These are phyloP conservation scores for Fusarium sp. DNA, from an alignment of 2,329 filamentous ascomycete genomes.

Conservation along the genomic window DNA sequence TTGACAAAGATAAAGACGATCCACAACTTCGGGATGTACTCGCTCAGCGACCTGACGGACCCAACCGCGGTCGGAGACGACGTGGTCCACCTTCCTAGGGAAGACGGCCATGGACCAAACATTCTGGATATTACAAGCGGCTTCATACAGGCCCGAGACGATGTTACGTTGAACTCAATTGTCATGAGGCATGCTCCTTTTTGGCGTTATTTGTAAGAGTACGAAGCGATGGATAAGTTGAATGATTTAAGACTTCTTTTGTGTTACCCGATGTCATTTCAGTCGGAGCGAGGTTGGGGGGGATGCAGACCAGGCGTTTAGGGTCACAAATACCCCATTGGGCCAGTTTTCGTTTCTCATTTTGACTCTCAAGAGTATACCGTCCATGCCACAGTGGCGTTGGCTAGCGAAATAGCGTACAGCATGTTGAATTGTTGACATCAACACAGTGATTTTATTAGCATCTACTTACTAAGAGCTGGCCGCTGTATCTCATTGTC, in stretches of 20 bases:
- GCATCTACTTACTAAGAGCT: not conserved
- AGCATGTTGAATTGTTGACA: conserved; percentile 20
- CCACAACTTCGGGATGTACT: conserved; percentile 84
- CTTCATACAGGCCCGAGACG: conserved; percentile 11
- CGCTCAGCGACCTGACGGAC: conserved; percentile 85
- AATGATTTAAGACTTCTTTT: conserved; percentile 6
- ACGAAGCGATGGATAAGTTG: conserved; percentile 25
- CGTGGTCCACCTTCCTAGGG: conserved; percentile 62
- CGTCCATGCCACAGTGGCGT: conserved; percentile 30
- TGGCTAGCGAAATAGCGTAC: conserved; percentile 27
- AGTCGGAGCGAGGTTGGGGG: conserved; percentile 16
- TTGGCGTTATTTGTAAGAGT: conserved; percentile 36
- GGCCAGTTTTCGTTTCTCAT: conserved; percentile 31
- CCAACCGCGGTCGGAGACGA: conserved; percentile 81
- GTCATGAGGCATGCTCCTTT: conserved; percentile 12
- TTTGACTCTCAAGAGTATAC: conserved; percentile 18
- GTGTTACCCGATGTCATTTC: conserved; percentile 5
- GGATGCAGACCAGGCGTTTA: conserved; percentile 41
- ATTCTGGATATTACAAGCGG: not conserved
- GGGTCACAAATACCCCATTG: conserved; percentile 45
- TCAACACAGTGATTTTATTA: conserved; percentile 10
- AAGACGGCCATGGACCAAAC: not conserved
- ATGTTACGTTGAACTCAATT: conserved; percentile 18
- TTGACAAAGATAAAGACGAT: conserved; percentile 91
- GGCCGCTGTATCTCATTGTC: not conserved